phyloP scores from a whole-genome alignment of 1,284 basidiomycete genomes.

The Microstroma glucosiphilum region DNA sequence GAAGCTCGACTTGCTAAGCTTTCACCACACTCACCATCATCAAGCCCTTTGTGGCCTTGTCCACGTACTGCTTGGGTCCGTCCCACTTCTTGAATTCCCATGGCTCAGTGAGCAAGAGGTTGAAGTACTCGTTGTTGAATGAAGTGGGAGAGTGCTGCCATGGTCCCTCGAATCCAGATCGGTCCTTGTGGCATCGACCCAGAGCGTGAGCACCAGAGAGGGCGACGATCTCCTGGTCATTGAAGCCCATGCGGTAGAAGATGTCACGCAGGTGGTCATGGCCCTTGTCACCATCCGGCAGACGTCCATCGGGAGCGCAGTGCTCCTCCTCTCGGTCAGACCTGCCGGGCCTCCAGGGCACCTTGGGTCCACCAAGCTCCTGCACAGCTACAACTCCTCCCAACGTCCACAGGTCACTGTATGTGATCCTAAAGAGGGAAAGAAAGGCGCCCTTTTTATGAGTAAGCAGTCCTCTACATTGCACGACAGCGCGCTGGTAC shows the following conservation, averaged over 20 bases:
- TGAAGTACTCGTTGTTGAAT: slow-evolving; percentile 84
- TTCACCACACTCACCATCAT: slow-evolving; percentile 65
- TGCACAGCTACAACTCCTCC: slow-evolving; percentile 62
- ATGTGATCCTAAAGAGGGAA: slow-evolving; percentile 26
- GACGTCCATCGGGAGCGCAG: slow-evolving; percentile 80
- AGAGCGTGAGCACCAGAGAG: slow-evolving; percentile 90
- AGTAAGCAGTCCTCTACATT: too few relatives aligned
- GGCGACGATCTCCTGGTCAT: slow-evolving; percentile 78
- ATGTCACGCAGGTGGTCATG: slow-evolving; percentile 73
- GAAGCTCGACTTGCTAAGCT: not conserved
- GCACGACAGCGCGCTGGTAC: not conserved
- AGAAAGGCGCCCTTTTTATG: too few relatives aligned
- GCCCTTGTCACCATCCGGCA: slow-evolving; percentile 82
- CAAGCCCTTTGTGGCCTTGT: slow-evolving; percentile 75
- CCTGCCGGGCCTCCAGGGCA: slow-evolving; percentile 53
- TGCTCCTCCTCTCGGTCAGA: slow-evolving; percentile 48
- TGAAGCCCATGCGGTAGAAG: slow-evolving; percentile 59
- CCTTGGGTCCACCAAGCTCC: slow-evolving; percentile 53
- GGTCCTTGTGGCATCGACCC: slow-evolving; percentile 76
- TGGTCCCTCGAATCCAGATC: slow-evolving; percentile 49
- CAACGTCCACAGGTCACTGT: slow-evolving; percentile 52
- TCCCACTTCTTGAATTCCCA: slow-evolving; percentile 72
- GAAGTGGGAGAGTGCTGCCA: slow-evolving; percentile 61
- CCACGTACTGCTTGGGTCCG: slow-evolving; percentile 87
- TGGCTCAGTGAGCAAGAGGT: slow-evolving; percentile 78